Conservation (phyloP, 768 basidiomycete species). For the Lactifluus rugatus region DNA sequence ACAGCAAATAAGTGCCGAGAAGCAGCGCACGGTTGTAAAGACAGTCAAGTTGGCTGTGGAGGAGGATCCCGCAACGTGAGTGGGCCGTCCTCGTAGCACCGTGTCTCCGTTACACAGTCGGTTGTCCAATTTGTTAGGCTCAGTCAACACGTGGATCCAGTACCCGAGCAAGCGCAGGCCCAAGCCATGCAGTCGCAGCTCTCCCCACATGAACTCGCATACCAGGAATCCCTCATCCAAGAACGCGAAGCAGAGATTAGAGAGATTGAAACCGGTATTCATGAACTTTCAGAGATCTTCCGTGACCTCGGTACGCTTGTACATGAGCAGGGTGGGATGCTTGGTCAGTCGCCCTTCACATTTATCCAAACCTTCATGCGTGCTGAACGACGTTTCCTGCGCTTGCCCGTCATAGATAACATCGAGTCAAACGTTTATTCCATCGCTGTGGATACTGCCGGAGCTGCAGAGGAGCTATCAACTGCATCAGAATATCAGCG, state of each 20-base stretch:
- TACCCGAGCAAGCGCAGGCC: constrained; percentile 56
- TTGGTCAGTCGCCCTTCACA: constrained; percentile 51
- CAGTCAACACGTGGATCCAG: constrained; percentile 24
- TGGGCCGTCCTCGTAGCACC: background rate
- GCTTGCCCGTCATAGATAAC: constrained; percentile 50
- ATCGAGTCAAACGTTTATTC: constrained; percentile 90
- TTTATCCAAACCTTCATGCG: too few species aligned
- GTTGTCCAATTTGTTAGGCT: background rate
- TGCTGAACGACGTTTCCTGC: background rate
- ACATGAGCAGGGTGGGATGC: constrained; percentile 86
- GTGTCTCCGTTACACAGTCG: background rate
- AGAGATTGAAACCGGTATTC: constrained; percentile 94
- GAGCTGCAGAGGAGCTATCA: constrained; percentile 77
- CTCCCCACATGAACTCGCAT: constrained; percentile 88
- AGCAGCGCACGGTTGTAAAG: constrained; percentile 83
- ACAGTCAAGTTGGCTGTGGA: constrained; percentile 79
- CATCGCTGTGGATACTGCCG: constrained; percentile 70
- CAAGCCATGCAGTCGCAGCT: constrained; percentile 61
- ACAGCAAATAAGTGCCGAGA: constrained; percentile 81
- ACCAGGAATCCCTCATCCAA: constrained; percentile 89
- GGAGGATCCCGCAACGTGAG: constrained; percentile 41
- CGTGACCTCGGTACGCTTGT: constrained; percentile 92
- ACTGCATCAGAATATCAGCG: constrained; percentile 91
- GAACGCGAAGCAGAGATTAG: constrained; percentile 93
- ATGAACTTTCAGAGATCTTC: constrained; percentile 94